These are phyloP conservation scores for Podila horticola DNA, from an alignment of 192 early-diverging fungal genomes.

Conservation along the genomic window DNA sequence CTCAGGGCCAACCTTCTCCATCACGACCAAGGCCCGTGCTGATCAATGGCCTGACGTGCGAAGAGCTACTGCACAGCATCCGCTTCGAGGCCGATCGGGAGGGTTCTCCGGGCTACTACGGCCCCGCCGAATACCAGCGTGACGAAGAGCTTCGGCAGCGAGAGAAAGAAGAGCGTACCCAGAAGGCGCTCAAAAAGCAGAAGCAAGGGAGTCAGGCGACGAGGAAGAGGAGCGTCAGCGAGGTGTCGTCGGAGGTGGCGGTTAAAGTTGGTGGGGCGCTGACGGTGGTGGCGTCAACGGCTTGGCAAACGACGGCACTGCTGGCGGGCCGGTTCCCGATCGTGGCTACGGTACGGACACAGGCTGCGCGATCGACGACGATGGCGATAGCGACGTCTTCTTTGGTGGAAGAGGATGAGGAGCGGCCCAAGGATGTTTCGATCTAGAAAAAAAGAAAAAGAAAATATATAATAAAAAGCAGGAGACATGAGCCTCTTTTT, in stretches of 20 bases:
- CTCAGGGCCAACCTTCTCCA: too few relatives aligned
- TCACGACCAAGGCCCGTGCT: constrained; percentile 3
- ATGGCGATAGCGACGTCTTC: too few relatives aligned
- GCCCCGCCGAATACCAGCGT: constrained; percentile 11
- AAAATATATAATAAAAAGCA: too few relatives aligned
- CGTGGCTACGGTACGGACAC: too few relatives aligned
- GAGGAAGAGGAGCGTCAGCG: background rate
- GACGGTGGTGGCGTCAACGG: background rate
- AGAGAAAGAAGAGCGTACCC: background rate
- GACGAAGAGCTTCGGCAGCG: constrained; percentile 10
- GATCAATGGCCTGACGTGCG: constrained; percentile 26
- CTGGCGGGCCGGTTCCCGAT: background rate
- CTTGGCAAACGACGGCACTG: background rate
- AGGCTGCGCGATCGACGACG: too few relatives aligned
- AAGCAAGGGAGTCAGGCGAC: background rate
- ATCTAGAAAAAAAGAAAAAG: too few relatives aligned
- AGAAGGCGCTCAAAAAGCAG: background rate
- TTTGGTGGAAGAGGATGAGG: too few relatives aligned
- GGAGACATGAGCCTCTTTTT: too few relatives aligned
- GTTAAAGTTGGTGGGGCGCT: background rate
- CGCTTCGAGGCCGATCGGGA: constrained; percentile 24
- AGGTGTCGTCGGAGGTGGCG: background rate
- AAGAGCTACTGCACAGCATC: constrained; percentile 20
- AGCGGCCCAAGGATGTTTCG: too few relatives aligned
- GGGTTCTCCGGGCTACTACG: constrained; percentile 21